phyloP scores from a whole-genome alignment of 148 eudicot genomes.

The Mesembryanthemum crystallinum region DNA sequence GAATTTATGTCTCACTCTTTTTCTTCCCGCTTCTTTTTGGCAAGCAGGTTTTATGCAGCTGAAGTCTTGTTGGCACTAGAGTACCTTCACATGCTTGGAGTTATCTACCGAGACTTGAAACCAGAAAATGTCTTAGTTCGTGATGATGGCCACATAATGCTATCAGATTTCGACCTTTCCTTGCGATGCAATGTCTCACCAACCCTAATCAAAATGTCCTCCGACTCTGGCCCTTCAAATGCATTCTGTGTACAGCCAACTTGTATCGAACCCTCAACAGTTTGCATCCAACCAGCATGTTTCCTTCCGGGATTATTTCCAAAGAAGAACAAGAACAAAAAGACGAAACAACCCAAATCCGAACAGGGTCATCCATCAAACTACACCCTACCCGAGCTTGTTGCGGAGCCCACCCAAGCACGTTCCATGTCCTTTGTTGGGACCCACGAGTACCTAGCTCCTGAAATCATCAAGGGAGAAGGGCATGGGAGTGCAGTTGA shows the following conservation, averaged over 20 bases:
- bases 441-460: slow-evolving; percentile 79
- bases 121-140: slow-evolving; percentile 86
- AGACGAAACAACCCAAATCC: slow-evolving; percentile 34
- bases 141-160: slow-evolving; percentile 91
- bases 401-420: slow-evolving; percentile 78
- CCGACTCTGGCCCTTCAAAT: slow-evolving; percentile 41
- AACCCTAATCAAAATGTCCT: slow-evolving; percentile 52
- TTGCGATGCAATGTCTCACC: slow-evolving; percentile 71
- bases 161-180: slow-evolving; percentile 83
- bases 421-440: slow-evolving; percentile 90
- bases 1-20: slow-evolving; percentile 6
- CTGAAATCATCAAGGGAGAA: slow-evolving; percentile 81
- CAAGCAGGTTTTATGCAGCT: slow-evolving; percentile 77
- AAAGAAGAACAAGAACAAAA: slow-evolving; percentile 54
- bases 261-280: slow-evolving; percentile 65
- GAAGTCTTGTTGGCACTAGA: slow-evolving; percentile 80
- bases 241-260: slow-evolving; percentile 70
- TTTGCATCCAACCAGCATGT: slow-evolving; percentile 71
- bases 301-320: slow-evolving; percentile 66
- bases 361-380: slow-evolving; percentile 32
- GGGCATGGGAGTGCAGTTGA: slow-evolving; percentile 93
- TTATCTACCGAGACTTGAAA: slow-evolving; percentile 76
- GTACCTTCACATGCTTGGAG: slow-evolving; percentile 91
- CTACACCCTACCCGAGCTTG: slow-evolving; percentile 50
- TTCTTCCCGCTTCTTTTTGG: not conserved